Base-by-base conservation (phyloP, 225 moss, liverwort and hornwort species). In the Rhytidiadelphus loreus region DNA sequence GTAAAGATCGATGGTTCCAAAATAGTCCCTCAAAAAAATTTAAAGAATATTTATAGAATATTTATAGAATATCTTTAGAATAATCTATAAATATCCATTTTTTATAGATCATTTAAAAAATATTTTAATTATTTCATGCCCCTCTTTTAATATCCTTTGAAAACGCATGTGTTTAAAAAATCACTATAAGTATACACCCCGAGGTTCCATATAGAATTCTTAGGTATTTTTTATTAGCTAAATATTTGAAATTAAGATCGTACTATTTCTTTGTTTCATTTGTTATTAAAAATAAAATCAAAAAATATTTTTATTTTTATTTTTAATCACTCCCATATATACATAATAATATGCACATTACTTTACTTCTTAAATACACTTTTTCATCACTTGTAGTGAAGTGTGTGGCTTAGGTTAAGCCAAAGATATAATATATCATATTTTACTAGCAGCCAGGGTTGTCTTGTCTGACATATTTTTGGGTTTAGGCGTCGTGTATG, bases 131-230 rank as follows among this genome's bases (percentile, higher is more conserved):
- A 25, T 41, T 41, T 70, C 5, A 24, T 41, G 25, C 5, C 3
- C 3, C 3, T 70, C 15, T 39, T 70, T 15, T 8, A 41, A 41
- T 70, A 8, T 2, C 24, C 12, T 69, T 69, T 4, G 2, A 69
- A 69, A 2, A 2, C 13, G 7, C 1, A 1, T 69, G 7, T 4
- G 1, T 8, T 24, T 1, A 25, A 4, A 23, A 71, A 43, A 25
- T 71, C 71, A 71, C 15, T 25, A 41, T 25, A 8, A 70, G 4
- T 41, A 8, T 8, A 41, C 8, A 15, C 3, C 1, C 6, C 1
- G 0, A 26, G 2, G 10, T 71, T 71, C 26, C 1, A 3, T 71
- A 15, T 5, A 0, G 8, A 71, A 43, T 5, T 43, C 0, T 3
- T 43, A 26, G 8, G 5, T 2, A 43, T 0, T 70, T 15, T 69